Conservation (phyloP, 305 asterid species). For the Fraxinus albicans region DNA sequence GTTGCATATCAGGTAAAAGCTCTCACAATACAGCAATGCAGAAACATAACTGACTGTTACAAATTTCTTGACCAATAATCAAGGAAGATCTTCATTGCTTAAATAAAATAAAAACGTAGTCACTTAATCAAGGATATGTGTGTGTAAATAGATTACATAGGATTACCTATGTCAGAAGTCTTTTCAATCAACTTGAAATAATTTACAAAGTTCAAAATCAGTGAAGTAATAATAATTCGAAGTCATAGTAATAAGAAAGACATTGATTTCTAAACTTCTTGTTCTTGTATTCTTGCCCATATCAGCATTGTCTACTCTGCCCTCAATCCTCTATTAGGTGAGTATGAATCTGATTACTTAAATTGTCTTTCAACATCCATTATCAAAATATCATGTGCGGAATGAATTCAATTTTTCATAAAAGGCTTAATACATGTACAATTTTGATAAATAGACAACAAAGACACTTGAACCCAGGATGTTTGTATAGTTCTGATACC, state of each 20-base stretch:
- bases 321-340: not conserved
- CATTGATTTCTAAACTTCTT: not conserved
- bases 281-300: not conserved
- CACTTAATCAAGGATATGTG: not conserved
- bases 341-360: not conserved
- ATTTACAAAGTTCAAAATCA: not conserved
- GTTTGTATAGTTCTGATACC: not conserved
- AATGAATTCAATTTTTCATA: not conserved
- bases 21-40: not conserved
- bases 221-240: not conserved
- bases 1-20: not conserved
- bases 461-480: not conserved
- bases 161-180: not conserved
- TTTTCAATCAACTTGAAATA: not conserved
- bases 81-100: not conserved
- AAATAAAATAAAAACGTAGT: not conserved
- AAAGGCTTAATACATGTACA: not conserved
- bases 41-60: not conserved
- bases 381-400: not conserved
- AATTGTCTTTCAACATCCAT: not conserved
- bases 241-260: not conserved
- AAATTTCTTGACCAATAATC: not conserved
- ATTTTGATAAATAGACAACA: not conserved
- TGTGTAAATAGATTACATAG: not conserved
- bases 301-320: not conserved